Conservation (phyloP, 2,329 filamentous ascomycete genomes). For the Colletotrichum abscissum region DNA sequence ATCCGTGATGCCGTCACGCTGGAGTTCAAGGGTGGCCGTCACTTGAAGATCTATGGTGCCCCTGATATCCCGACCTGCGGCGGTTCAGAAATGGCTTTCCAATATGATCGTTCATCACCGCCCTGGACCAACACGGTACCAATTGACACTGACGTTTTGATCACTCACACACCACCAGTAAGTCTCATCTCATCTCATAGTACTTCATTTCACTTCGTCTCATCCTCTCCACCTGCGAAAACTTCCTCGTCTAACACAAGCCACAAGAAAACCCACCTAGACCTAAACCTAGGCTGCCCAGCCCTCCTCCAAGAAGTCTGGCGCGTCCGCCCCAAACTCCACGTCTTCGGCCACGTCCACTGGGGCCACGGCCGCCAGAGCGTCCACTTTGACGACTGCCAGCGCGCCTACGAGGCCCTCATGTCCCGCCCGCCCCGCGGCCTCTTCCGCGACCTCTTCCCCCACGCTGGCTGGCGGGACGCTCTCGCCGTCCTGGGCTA, state of each 20-base stretch:
- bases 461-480: constrained; percentile 59
- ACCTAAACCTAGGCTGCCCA: constrained; percentile 76
- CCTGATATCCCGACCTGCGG: constrained; percentile 84
- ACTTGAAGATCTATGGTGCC: constrained; percentile 80
- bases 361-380: constrained; percentile 77
- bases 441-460: constrained; percentile 57
- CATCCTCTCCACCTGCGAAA: too few relatives aligned
- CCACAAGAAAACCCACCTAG: constrained; percentile 72
- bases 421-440: constrained; percentile 56
- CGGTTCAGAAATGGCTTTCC: constrained; percentile 79
- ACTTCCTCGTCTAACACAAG: neutral
- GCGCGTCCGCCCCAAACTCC: constrained; percentile 78
- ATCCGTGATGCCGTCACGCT: constrained; percentile 75
- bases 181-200: constrained; percentile 27
- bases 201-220: too few relatives aligned
- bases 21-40: constrained; percentile 68
- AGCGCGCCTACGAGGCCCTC: constrained; percentile 77
- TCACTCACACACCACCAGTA: constrained; percentile 84
- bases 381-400: constrained; percentile 80
- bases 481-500: constrained; percentile 56
- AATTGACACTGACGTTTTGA: constrained; percentile 77
- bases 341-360: constrained; percentile 90
- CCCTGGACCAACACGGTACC: constrained; percentile 82
- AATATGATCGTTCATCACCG: constrained; percentile 74
- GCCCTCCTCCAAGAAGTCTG: constrained; percentile 78